Percentiles rank a stretch among this genome's conserved stretches.
phyloP scores from a whole-genome alignment of 345 rosid species.

The Populus alba region DNA sequence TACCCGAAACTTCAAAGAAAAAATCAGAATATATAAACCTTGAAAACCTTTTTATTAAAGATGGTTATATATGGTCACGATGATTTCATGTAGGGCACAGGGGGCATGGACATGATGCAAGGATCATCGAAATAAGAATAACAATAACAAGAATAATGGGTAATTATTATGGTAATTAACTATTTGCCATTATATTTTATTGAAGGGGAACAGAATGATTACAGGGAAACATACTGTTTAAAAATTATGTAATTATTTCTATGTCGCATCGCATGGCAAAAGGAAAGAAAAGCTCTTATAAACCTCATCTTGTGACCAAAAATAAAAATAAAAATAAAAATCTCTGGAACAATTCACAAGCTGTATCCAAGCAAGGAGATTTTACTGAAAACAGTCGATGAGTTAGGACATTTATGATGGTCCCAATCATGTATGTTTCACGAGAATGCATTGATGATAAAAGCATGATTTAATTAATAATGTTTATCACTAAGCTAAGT shows the following conservation, averaged over 20 bases:
- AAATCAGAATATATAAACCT: not conserved
- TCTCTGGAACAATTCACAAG: not conserved
- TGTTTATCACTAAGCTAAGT: not conserved
- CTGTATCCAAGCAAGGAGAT: not conserved
- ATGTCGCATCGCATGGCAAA: not conserved
- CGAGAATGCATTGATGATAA: not conserved
- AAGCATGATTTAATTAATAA: not conserved
- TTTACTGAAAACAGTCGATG: not conserved
- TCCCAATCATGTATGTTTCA: conserved; percentile 8
- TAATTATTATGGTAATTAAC: not conserved
- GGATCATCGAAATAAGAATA: not conserved
- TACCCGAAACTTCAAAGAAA: not conserved
- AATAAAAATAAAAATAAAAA: no score
- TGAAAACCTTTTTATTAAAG: not conserved
- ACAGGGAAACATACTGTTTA: not conserved
- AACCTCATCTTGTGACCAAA: not conserved
- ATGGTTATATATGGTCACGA: not conserved
- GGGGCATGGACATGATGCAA: not conserved
- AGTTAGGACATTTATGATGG: not conserved
- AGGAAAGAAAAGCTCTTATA: not conserved
- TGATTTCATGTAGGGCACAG: not conserved
- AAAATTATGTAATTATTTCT: not conserved
- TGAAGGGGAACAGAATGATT: not conserved
- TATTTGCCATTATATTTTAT: not conserved
- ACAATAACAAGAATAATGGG: not conserved